Percentiles rank a stretch among this genome's conserved stretches.
Conservation (phyloP, 1,139 yeast genomes). For the Taphrina pruni region DNA sequence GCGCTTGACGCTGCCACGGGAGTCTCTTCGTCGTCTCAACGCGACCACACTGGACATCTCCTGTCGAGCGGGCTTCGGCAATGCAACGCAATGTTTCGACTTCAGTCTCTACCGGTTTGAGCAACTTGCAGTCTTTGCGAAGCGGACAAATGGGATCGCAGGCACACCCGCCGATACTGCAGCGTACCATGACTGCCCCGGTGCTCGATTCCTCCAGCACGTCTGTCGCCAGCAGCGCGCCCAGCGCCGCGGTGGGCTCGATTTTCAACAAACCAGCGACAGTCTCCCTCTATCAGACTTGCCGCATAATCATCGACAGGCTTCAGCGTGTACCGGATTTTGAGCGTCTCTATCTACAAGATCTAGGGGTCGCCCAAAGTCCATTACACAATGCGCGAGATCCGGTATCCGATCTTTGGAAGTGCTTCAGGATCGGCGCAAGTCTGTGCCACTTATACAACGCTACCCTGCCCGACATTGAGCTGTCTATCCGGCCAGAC, state of each 20-base stretch:
- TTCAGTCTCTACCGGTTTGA: slow-evolving; percentile 12
- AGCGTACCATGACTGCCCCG: slow-evolving; percentile 38
- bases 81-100: slow-evolving; percentile 21
- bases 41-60: not conserved
- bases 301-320: slow-evolving; percentile 28
- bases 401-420: slow-evolving; percentile 91
- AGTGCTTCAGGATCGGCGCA: slow-evolving; percentile 87
- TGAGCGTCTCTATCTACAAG: slow-evolving; percentile 24
- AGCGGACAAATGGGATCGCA: not conserved
- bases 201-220: slow-evolving; percentile 16
- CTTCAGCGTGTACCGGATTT: slow-evolving; percentile 31
- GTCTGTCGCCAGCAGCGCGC: slow-evolving; percentile 21
- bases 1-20: slow-evolving; percentile 7
- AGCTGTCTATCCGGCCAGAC: slow-evolving; percentile 54
- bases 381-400: slow-evolving; percentile 58
- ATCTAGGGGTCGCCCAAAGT: not conserved
- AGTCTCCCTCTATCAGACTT: slow-evolving; percentile 30
- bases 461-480: slow-evolving; percentile 54
- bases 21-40: slow-evolving; percentile 11
- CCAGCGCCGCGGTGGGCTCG: slow-evolving; percentile 23
- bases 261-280: slow-evolving; percentile 28
- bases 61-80: slow-evolving; percentile 15
- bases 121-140: slow-evolving; percentile 13
- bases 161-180: slow-evolving; percentile 25
- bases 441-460: slow-evolving; percentile 88